These are phyloP conservation scores for Microcera coccophila DNA, from an alignment of 2,329 filamentous ascomycete genomes.

Conservation along the genomic window DNA sequence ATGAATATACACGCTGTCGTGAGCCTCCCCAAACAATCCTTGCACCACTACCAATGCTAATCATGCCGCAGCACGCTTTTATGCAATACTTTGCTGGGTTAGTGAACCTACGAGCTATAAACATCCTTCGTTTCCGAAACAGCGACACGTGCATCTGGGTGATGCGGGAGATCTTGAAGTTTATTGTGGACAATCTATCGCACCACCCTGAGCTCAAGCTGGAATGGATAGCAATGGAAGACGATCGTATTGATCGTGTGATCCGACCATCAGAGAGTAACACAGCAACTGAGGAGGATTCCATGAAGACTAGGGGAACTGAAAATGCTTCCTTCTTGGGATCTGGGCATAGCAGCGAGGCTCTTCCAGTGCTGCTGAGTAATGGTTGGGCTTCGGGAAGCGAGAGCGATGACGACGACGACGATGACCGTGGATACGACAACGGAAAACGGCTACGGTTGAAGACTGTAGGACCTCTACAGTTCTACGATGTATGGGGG, in stretches of 20 bases:
- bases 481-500: constrained; percentile 41
- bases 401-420: constrained; percentile 34
- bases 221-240: constrained; percentile 56
- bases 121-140: constrained; percentile 52
- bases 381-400: constrained; percentile 32
- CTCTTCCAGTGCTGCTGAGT: constrained; percentile 28
- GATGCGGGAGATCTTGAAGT: constrained; percentile 54
- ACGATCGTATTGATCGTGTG: constrained; percentile 47
- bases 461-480: constrained; percentile 35
- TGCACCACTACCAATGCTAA: constrained; percentile 2
- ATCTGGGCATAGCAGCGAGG: constrained; percentile 12
- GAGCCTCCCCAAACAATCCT: constrained; percentile 28
- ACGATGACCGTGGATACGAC: constrained; percentile 29
- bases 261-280: constrained; percentile 37
- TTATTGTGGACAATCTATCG: constrained; percentile 55
- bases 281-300: constrained; percentile 28
- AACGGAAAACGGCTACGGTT: constrained; percentile 32
- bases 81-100: constrained; percentile 51
- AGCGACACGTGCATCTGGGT: constrained; percentile 56
- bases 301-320: constrained; percentile 31
- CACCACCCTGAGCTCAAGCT: constrained; percentile 54
- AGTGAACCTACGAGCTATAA: constrained; percentile 49
- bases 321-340: constrained; percentile 30
- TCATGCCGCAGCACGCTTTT: constrained; percentile 47
- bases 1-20: constrained; percentile 54